phyloP scores from a whole-genome alignment of 78 protist species.

The Chrysochromulina parva region DNA sequence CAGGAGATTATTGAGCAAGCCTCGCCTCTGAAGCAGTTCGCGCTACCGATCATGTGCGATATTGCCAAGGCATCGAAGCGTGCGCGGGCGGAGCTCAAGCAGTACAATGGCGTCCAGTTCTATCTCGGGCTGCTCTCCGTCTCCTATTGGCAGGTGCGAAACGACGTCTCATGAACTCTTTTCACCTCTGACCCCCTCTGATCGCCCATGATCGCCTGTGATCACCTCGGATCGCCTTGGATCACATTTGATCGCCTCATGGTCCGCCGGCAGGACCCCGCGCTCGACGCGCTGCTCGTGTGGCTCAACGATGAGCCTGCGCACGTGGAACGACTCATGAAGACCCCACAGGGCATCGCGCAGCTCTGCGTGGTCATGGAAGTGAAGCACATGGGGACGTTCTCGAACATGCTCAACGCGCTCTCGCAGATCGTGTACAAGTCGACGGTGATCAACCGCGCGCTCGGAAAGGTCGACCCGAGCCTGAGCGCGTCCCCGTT shows the following conservation, averaged over 20 bases:
- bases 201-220: no score
- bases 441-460: background rate
- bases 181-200: no score
- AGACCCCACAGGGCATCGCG: background rate
- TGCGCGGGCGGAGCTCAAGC: constrained; percentile 67
- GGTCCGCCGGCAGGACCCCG: constrained; percentile 68
- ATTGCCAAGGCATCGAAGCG: constrained; percentile 71
- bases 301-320: constrained; percentile 58
- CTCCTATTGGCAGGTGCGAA: constrained; percentile 44
- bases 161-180: background rate
- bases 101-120: constrained; percentile 54
- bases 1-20: constrained; percentile 48
- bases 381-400: background rate
- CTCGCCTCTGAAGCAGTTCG: constrained; percentile 78
- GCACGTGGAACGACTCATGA: background rate
- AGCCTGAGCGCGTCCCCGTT: background rate
- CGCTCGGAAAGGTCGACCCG: background rate
- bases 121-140: constrained; percentile 65
- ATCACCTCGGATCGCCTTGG: no score
- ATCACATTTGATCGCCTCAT: no score
- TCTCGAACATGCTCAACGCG: background rate
- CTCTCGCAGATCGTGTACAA: background rate
- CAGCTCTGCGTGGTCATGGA: background rate
- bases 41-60: constrained; percentile 83
- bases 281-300: constrained; percentile 75